phyloP scores from a whole-genome alignment of 352 stramenopile genomes.

The Blastocystis sp. region DNA sequence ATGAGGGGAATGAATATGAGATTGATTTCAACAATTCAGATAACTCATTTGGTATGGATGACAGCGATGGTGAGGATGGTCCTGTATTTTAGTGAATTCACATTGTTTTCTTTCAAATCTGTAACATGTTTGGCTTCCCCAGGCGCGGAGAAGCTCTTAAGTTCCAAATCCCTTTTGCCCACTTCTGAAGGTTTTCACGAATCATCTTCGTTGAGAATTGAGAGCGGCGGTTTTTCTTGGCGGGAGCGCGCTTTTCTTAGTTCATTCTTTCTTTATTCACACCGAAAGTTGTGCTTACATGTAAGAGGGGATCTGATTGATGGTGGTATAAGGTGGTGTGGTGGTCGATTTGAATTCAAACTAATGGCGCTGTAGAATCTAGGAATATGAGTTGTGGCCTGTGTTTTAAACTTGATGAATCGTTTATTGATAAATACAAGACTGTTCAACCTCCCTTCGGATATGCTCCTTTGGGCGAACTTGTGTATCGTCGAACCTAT shows the following conservation, averaged over 20 bases:
- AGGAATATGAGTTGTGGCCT: conserved; percentile 11
- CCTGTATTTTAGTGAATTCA: neutral
- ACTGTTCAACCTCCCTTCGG: conserved; percentile 73
- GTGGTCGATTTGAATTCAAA: neutral
- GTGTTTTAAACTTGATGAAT: conserved; percentile 65
- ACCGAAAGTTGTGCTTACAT: too few species aligned
- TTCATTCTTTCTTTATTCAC: too few species aligned
- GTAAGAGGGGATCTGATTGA: too few species aligned
- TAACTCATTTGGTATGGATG: conserved; percentile 1
- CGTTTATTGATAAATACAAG: conserved; percentile 69
- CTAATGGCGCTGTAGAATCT: neutral
- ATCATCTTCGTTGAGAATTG: too few species aligned
- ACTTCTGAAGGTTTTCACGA: too few species aligned
- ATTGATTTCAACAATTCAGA: neutral
- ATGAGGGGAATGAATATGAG: conserved; percentile 55
- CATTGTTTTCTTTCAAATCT: neutral
- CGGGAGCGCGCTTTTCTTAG: too few species aligned
- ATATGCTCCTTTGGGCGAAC: conserved; percentile 84
- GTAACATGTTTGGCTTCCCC: too few species aligned
- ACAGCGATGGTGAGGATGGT: neutral
- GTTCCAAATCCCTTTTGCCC: too few species aligned
- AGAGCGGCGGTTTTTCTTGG: too few species aligned
- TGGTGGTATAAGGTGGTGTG: too few species aligned
- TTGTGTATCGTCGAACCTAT: conserved; percentile 82
- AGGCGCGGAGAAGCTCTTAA: too few species aligned